Evolutionary conservation across 371 early-diverging fungal genomes (phyloP).

Genomic region (Catenaria anguillulae): DNA sequence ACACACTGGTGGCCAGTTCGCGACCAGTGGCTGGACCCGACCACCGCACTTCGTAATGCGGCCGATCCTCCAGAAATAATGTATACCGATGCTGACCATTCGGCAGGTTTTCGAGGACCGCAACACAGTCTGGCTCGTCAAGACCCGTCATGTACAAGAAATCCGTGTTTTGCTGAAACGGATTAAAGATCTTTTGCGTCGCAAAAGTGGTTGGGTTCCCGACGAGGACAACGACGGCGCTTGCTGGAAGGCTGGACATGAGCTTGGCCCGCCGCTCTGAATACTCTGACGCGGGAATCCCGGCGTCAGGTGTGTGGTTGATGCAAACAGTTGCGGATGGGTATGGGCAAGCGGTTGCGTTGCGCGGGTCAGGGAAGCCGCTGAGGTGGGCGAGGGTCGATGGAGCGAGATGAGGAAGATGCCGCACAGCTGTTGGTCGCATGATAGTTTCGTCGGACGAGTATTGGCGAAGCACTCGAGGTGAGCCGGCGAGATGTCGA

Average conservation of each 20-base stretch:
- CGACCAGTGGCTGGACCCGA: slow-evolving; percentile 48
- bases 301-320: slow-evolving; percentile 35
- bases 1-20: not conserved
- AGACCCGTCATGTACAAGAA: slow-evolving; percentile 76
- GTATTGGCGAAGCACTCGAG: no score
- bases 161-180: slow-evolving; percentile 86
- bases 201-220: slow-evolving; percentile 69
- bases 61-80: slow-evolving; percentile 68
- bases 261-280: slow-evolving; percentile 52
- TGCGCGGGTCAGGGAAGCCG: no score
- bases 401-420: no score
- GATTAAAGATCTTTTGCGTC: slow-evolving; percentile 83
- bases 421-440: no score
- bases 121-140: slow-evolving; percentile 74
- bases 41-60: slow-evolving; percentile 66
- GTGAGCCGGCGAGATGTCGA: no score
- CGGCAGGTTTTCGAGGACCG: slow-evolving; percentile 35
- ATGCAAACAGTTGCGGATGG: not conserved
- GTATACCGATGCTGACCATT: slow-evolving; percentile 68
- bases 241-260: slow-evolving; percentile 41
- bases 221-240: slow-evolving; percentile 50
- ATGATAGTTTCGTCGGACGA: no score
- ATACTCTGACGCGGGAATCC: slow-evolving; percentile 59
- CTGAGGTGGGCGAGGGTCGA: no score
- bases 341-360: slow-evolving; percentile 3